Base-by-base conservation (phyloP, 2,329 filamentous ascomycete species). In the Dendrostoma leiphaemia region DNA sequence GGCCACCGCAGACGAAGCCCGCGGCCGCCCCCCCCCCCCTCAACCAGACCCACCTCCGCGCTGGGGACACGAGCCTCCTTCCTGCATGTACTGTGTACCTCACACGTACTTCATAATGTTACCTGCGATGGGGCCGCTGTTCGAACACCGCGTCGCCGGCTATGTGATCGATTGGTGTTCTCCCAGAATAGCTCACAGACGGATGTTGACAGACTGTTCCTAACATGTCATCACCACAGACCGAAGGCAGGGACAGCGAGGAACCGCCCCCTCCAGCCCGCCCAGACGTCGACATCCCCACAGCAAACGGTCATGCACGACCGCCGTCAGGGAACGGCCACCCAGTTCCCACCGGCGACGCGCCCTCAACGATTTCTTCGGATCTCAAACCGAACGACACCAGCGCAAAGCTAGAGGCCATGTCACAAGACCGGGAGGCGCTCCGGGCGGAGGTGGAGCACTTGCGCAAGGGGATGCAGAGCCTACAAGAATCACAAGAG, bases 361-460 rank as follows among this genome's bases (percentile, higher is more conserved):
- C 43, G 48, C 58, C 51, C 57, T 62, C 57, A 56, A 58, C 61
- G 58, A 63, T 53, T 58, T 58, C 61, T 58, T 63, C 54, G 58
- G 59, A 37, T 46, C 44, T 61, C 55, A 60, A 61, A 57, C 66
- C 68, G 48, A 61, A 69, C 60, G 71, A 77, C 56, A 75, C 77
- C 28, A 71, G 73, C 51, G 74, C 76, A 54, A 80, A 73, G 74
- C 76, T 92, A 48, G 89, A 93, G 65, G 87, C 86, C 49, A 86
- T 96, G 74, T 84, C 89, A 56, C 84, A 90, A 67, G 91, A 96
- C 69, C 83, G 90, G 54, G 89, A 94, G 69, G 86, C 84, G 47
- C 75, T 96, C 40, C 82, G 89, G 56, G 83, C 81, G 55, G 90
- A 97, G 73, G 90, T 96, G 40, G 90, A 89, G 56, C 82, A 90